Evolutionary conservation across 2,329 filamentous ascomycete species (phyloP), one percentile per base, ranked within the genome.

Genomic region (Talaromyces marneffei): DNA sequence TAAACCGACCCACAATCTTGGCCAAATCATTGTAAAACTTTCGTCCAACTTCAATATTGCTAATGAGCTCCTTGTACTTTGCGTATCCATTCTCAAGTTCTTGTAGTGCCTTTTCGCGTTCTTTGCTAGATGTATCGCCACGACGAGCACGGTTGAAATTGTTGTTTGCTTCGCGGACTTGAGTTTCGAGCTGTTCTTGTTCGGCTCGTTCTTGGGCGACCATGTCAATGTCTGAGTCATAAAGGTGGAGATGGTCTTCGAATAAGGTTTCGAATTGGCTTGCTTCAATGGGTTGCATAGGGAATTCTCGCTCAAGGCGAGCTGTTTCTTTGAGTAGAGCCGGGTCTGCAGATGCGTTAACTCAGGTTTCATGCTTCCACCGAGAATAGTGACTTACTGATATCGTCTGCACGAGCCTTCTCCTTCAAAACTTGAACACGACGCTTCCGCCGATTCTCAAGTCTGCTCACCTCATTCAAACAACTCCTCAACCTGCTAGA

Each of bases 11-110:
- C 0, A 96, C 90, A 64, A 97, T 92, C 75, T 89, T 90, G 52
- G 89, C 90, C 4, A 99, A 82, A 70, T 97, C 92, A 67, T 99
- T 99, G 79, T 97, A 99, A 72, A 99, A 99, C 73, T 94, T 97
- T 58, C 93, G 83, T 0, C 91, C 94, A 0, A 89, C 90, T 66
- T 97, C 93, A 2, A 97, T 82, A 71, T 97, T 96, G 66, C 85
- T 90, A 61, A 96, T 86, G 61, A 97, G 91, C 73, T 99, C 93
- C 77, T 96, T 96, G 79, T 97, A 97, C 76, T 93, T 95, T 75
- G 92, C 87, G 72, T 96, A 97, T 0, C 91, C 93, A 65, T 90
- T 92, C 74, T 97, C 93, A 9, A 99, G 80, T 64, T 84, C 86
- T 75, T 99, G 94, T 54, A 99, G 77, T 0, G 91, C 92, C 66